Conservation (phyloP, 257 asterid genomes). For the Salvia splendens region DNA sequence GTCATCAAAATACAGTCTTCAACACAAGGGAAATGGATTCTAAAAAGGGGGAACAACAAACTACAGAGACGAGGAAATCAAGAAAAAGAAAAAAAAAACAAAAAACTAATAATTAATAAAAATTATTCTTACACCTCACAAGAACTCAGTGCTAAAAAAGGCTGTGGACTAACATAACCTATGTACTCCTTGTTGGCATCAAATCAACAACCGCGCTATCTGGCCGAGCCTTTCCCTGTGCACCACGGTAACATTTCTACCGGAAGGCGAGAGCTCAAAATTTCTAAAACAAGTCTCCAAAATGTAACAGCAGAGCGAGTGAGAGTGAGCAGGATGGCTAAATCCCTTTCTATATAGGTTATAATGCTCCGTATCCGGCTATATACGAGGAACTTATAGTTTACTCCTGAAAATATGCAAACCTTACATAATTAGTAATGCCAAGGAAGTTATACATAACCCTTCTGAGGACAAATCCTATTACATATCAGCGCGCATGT, state of each 20-base stretch:
- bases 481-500: too few relatives aligned
- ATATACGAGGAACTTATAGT: constrained; percentile 38
- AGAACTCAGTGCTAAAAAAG: constrained; percentile 39
- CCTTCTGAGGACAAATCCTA: too few relatives aligned
- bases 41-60: not conserved
- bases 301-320: constrained; percentile 36
- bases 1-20: too few relatives aligned
- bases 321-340: not conserved
- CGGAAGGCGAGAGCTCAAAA: constrained; percentile 47
- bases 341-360: constrained; percentile 26
- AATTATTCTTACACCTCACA: constrained; percentile 46
- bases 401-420: constrained; percentile 37
- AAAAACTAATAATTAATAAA: constrained; percentile 43
- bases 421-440: not conserved
- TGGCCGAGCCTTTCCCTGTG: constrained; percentile 25
- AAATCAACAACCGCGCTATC: constrained; percentile 48
- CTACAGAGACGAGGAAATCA: not conserved
- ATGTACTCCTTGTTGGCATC: constrained; percentile 39
- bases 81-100: not conserved
- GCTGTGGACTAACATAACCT: constrained; percentile 39
- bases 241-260: constrained; percentile 29
- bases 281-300: constrained; percentile 30
- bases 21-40: constrained; percentile 20
- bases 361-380: constrained; percentile 40
- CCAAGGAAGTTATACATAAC: not conserved